Percentiles rank a stretch among this genome's conserved stretches.
phyloP scores from a whole-genome alignment of 2,329 filamentous ascomycete species.

The Ophiocordyceps camponoti-leonardi region DNA sequence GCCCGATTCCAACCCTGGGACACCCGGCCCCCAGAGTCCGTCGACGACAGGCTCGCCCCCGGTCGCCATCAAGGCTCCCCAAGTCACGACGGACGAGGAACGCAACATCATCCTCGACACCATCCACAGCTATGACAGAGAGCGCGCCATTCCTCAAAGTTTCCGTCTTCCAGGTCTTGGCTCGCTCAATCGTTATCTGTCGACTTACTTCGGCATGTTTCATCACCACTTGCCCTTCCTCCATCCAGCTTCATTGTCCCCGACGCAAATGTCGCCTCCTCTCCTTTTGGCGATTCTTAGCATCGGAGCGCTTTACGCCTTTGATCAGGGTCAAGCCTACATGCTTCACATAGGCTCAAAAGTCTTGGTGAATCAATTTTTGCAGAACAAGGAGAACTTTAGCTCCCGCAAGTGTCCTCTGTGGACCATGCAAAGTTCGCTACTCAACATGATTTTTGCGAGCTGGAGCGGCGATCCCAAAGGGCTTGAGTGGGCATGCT shows the following conservation, averaged over 20 bases:
- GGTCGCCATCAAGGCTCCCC: conserved; percentile 53
- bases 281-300: conserved; percentile 80
- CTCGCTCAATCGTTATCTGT: conserved; percentile 78
- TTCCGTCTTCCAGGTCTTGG: conserved; percentile 73
- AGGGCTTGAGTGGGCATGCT: conserved; percentile 95
- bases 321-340: conserved; percentile 93
- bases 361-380: conserved; percentile 87
- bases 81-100: conserved; percentile 71
- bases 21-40: conserved; percentile 58
- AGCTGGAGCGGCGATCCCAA: conserved; percentile 98
- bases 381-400: conserved; percentile 97
- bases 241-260: conserved; percentile 79
- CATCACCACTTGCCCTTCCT: conserved; percentile 94
- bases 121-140: conserved; percentile 63
- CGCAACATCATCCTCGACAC: conserved; percentile 73
- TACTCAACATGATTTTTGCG: conserved; percentile 97
- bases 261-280: conserved; percentile 62
- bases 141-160: conserved; percentile 69
- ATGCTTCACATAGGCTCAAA: conserved; percentile 96
- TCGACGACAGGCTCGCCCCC: conserved; percentile 51
- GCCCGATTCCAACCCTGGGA: conserved; percentile 49
- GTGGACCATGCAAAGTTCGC: conserved; percentile 94
- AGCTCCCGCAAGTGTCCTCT: conserved; percentile 93
- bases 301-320: conserved; percentile 90
- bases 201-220: conserved; percentile 93